Evolutionary conservation across 768 basidiomycete species (phyloP), one percentile per base, ranked within the genome.

Genomic region (Russula compacta): DNA sequence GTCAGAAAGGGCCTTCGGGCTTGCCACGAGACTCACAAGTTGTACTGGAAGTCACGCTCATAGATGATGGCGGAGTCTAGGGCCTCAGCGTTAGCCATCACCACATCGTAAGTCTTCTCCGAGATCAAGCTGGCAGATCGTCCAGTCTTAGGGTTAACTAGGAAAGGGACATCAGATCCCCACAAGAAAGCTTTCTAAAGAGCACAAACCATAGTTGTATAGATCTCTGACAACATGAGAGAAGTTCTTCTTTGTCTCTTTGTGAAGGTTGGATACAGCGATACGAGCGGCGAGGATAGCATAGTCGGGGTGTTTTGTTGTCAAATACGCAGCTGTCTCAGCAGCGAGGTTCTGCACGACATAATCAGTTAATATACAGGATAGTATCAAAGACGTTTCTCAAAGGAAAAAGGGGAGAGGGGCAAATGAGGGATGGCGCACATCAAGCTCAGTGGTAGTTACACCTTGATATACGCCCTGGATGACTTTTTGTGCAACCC

Each of bases 221-320:
- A 99, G 77, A 71, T 98, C 95, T 61, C 83, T 84, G 69, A 99
- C 81, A 65, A 99, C 95, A 61, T 86, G 82, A 1, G 92, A 93
- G 72, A 99, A 98, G 67, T 77, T 90, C 79, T 98, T 98, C 78
- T 94, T 98, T 17, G 97, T 98, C 76, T 99, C 95, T 70, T 99
- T 98, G 82, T 99, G 97, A 11, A 98, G 77, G 71, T 98, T 99
- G 52, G 95, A 98, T 69, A 99, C 93, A 58, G 97, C 97, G 56
- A 99, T 98, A 60, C 97, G 92, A 21, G 97, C 97, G 6, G 97
- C 97, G 64, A 99, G 91, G 62, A 98, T 86, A 29, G 97, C 97
- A 68, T 99, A 99, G 72, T 99, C 97, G 8, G 95, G 94, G 70
- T 95, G 93, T 67, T 92, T 93, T 32, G 95, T 98, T 5, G 97